These are phyloP conservation scores for Anethum foeniculum DNA, from an alignment of 140 eudicot genomes.

Conservation along the genomic window DNA sequence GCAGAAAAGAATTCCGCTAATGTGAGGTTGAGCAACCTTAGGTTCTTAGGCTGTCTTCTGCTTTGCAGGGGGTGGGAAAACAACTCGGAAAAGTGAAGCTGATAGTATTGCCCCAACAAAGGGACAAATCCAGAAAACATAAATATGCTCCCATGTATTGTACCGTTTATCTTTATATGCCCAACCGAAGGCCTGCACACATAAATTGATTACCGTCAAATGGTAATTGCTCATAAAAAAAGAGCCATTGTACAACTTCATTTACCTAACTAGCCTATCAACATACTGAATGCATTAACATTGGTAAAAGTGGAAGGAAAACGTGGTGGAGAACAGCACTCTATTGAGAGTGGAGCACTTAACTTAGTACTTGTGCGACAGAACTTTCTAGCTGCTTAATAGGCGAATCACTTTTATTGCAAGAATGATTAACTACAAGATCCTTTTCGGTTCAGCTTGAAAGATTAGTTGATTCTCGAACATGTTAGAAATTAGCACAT, in stretches of 20 bases:
- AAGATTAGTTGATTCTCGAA: background rate
- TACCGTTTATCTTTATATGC: slow-evolving; percentile 51
- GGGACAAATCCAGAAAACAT: slow-evolving; percentile 73
- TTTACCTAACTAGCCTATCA: background rate
- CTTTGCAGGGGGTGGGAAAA: slow-evolving; percentile 45
- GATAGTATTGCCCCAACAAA: slow-evolving; percentile 54
- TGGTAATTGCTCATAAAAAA: background rate
- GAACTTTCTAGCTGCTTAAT: background rate
- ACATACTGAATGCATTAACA: too few relatives aligned
- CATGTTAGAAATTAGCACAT: background rate
- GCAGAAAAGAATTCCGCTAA: background rate
- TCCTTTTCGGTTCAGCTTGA: background rate
- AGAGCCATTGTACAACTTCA: background rate
- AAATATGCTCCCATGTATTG: slow-evolving; percentile 65
- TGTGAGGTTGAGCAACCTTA: background rate
- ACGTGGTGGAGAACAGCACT: background rate
- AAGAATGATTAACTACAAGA: background rate
- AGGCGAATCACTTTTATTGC: background rate
- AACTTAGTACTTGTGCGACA: background rate
- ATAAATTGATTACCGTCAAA: background rate
- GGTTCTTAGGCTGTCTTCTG: slow-evolving; percentile 32
- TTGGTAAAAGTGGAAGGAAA: background rate
- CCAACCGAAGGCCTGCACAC: slow-evolving; percentile 70
- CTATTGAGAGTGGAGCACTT: background rate
- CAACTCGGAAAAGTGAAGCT: slow-evolving; percentile 57